Evolutionary conservation across 2,329 filamentous ascomycete species (phyloP), one percentile per base, ranked within the genome.

Genomic region (Podosphaera xanthii): DNA sequence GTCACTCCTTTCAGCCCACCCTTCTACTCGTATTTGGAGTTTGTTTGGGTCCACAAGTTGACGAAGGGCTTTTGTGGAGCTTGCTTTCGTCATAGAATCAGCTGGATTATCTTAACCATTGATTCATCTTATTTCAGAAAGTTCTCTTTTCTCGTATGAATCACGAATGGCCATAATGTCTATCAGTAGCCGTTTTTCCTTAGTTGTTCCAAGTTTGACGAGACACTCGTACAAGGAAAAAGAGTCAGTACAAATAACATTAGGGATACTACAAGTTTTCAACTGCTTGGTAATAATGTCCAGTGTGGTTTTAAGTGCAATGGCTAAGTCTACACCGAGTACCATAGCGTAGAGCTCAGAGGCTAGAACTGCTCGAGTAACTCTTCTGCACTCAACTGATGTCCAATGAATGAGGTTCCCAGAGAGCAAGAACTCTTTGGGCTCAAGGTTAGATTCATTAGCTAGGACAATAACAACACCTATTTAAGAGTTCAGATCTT

Each of bases 61-160:
- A 22, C 46, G 22, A 9, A 57, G 46, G 35, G 55, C 55, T 46
- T 38, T 40, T 38, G 6, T 22, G 10, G 55, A 14, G 12, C 6
- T 57, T 10, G 5, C 9, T 44, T 57, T 57, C 5, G 53, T 56
- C 14, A 56, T 7, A 10, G 9, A 22, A 38, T 56, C 53, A 14
- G 53, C 53, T 4, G 55, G 55, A 57, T 57, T 57, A 38, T 38
- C 30, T 8, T 44, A n/a, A 10, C 55, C 55, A n/a, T 57, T 44
- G 8, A 53, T 59, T 36, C 48, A 50, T 34, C 48, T 9, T 31
- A 50, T n/a, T 50, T 50, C 48, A 9, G 48, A 30, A 12, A 50
- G n/a, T 34, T 50, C 48, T 7, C 10, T 30, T 31, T 22, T 4
- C 48, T 50, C n/a, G 31, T 50, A 34, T 4, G 48, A 50, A 4